Base-by-base conservation (phyloP, 2,329 filamentous ascomycete genomes). In the Aspergillus latus region DNA sequence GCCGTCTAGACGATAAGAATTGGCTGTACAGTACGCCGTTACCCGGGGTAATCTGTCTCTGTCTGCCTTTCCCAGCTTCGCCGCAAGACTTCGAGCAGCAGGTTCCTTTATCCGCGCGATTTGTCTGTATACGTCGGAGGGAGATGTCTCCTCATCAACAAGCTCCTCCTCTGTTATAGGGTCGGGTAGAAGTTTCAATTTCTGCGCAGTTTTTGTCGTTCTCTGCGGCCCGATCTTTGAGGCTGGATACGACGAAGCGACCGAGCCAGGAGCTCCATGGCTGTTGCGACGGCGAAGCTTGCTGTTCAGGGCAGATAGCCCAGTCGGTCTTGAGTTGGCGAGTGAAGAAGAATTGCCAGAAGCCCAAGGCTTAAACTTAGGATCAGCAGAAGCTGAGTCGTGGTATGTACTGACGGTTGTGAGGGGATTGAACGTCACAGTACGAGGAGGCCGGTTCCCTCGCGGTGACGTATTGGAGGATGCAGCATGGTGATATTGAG, bases 21-120 rank as follows among this genome's bases (percentile, higher is more conserved):
- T 92, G 9, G 94, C 92, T 0, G 94, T 97, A 70, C 93, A 97
- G 76, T 97, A 99, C 37, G 94, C 94, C 39, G 94, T 97, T 11
- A 99, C 94, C 60, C 94, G 82, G 4, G 94, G 94, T 54, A 99
- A 76, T 61, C 88, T 84, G 61, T 91, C 88, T 55, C 94, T 84
- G 72, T 99, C 94, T 39, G 93, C 92, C 74, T 97, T 99, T 37
- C 94, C 94, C 40, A 99, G 76, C 54, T 92, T 82, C 29, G 94
- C 94, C 13, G 94, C 94, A 80, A 97, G 93, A 66, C 94, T 84
- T 59, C 94, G 82, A 7, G 94, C 94, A 0, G 88, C 96, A 0
- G 93, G 92, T 69, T 99, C 94, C 73, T 97, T 97, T 76, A 99
- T 99, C 44, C 94, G 84, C 7, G 93, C 96, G 72, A 97, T 97